Percentiles rank a stretch among this genome's conserved stretches.
phyloP scores from a whole-genome alignment of 2,329 filamentous ascomycete genomes.

The Clarireedia hainanense region DNA sequence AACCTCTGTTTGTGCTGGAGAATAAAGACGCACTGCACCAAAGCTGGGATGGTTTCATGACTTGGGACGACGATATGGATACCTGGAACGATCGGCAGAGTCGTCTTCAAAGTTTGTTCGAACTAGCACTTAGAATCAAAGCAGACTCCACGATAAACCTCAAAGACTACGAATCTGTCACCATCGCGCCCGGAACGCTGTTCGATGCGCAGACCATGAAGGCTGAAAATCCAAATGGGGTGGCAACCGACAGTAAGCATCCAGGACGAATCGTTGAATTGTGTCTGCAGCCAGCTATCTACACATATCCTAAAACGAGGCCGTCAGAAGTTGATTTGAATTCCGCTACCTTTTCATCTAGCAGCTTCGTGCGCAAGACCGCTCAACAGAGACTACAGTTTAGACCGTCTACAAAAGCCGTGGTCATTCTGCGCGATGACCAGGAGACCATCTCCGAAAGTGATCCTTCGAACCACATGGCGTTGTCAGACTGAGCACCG shows the following conservation, averaged over 20 bases:
- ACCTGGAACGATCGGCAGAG: conserved; percentile 4
- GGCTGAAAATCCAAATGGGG: conserved; percentile 4
- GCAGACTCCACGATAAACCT: conserved; percentile 14
- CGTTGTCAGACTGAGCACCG: too few relatives aligned
- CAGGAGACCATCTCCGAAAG: too few relatives aligned
- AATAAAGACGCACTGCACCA: neutral
- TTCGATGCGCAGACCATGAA: conserved; percentile 11
- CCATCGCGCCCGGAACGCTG: conserved; percentile 8
- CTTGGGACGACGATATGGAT: conserved; percentile 7
- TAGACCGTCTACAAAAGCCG: neutral
- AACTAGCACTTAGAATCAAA: conserved; percentile 9
- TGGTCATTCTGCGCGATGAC: neutral
- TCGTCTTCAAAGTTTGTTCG: conserved; percentile 8
- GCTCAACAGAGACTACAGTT: neutral
- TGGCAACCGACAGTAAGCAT: neutral
- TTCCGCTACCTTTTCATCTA: neutral
- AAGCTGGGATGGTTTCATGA: conserved; percentile 8
- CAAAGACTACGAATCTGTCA: conserved; percentile 13
- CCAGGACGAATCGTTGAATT: neutral
- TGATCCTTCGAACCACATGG: too few relatives aligned
- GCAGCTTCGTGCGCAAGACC: neutral
- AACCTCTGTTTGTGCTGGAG: conserved; percentile 10
- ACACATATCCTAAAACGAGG: neutral
- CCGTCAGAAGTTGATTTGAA: neutral
- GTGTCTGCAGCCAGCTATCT: neutral